Base-by-base conservation (phyloP, 1,284 basidiomycete species). In the Puccinia triticina region DNA sequence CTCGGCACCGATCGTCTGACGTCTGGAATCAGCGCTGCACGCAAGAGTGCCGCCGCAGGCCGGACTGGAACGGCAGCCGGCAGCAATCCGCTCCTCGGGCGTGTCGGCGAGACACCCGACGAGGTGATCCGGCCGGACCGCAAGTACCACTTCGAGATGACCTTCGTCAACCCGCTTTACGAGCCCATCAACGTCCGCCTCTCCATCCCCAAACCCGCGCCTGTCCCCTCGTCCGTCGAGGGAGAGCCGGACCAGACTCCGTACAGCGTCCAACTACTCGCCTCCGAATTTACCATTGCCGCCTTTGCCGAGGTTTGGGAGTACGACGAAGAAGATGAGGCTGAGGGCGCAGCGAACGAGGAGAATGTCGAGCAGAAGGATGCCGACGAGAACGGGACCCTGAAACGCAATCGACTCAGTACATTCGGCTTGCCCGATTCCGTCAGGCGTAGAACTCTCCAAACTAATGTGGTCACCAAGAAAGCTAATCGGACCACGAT, bases 251-350 rank as follows among this genome's bases (percentile, higher is more conserved):
- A 72, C 16, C 53, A 77, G 32, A 21, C 91, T 50, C 91, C 92
- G 0, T 94, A 93, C 85, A 92, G 91, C 0, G 89, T 96, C 7
- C 91, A 92, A 26, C 88, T 96, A 1, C 93, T 93, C 0, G 91
- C 91, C 11, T 88, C 90, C 0, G 88, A 92, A 16, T 95, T 97
- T 86, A 90, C 92, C 0, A 91, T 97, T 57, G 92, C 92, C 21
- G 92, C 95, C 0, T 94, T 93, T 85, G 94, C 94, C 43, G 95
- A 97, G 86, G 94, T 93, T 57, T 96, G 94, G 95, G 95, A 96
- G 87, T 96, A 95, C 84, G 95, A 96, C n/a, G 84, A 84, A 21
- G 85, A 85, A 32, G 84, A 85, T 18, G 83, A 84, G 4, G 83
- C 74, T 77, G 92, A 93, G 61, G 92, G 93, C 40, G 93, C 92